Conservation (phyloP, 164 flowering plant species). For the Vitis amurensis region DNA sequence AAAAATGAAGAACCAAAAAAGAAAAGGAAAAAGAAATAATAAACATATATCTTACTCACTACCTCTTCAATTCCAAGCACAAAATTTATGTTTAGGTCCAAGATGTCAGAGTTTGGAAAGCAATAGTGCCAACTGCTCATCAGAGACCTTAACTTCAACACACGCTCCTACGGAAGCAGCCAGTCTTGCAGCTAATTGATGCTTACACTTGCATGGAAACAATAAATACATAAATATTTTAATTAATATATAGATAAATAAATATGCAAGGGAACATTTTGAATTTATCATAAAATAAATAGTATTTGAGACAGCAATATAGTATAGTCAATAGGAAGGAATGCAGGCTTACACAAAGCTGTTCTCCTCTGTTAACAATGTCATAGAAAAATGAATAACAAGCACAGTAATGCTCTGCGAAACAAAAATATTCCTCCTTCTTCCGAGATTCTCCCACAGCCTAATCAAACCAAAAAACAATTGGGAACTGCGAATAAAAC, state of each 20-base stretch:
- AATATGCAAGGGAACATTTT: neutral
- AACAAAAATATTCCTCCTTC: slow-evolving; percentile 89
- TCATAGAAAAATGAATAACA: slow-evolving; percentile 95
- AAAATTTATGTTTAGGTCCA: slow-evolving; percentile 5
- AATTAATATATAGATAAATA: neutral
- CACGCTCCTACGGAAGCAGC: slow-evolving; percentile 69
- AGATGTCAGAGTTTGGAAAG: slow-evolving; percentile 57
- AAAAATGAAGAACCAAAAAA: neutral
- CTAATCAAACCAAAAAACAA: slow-evolving; percentile 28
- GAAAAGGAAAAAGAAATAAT: neutral
- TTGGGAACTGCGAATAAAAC: neutral
- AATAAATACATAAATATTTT: neutral
- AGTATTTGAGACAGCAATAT: neutral
- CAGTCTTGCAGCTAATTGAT: slow-evolving; percentile 93
- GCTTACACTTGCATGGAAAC: slow-evolving; percentile 70
- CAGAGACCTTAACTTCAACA: slow-evolving; percentile 73
- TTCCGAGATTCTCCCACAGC: slow-evolving; percentile 83
- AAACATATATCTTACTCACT: neutral
- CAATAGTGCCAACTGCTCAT: slow-evolving; percentile 74
- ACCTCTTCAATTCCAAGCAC: slow-evolving; percentile 18
- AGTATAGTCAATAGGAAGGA: slow-evolving; percentile 9
- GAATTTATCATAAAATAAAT: neutral
- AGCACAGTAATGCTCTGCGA: slow-evolving; percentile 74
- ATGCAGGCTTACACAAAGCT: slow-evolving; percentile 64
- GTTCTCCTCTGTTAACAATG: slow-evolving; percentile 80